Conservation (phyloP, 345 rosid species). For the Ailanthus altissimus region DNA sequence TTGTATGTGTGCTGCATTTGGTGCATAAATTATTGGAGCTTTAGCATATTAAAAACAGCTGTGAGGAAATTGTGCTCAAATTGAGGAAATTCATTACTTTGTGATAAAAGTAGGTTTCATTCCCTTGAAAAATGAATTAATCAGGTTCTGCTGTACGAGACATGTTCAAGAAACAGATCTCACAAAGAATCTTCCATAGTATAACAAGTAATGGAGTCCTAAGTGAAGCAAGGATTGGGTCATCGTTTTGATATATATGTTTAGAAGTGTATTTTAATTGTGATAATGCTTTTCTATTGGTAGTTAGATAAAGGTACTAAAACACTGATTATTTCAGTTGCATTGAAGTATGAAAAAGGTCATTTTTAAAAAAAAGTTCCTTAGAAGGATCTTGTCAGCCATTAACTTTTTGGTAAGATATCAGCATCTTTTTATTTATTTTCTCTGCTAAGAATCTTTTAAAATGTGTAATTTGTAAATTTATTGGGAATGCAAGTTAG, state of each 20-base stretch:
- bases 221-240: no score
- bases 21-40: not conserved
- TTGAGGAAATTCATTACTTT: not conserved
- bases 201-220: no score
- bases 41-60: not conserved
- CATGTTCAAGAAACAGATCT: no score
- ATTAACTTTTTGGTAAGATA: no score
- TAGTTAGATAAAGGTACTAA: not conserved
- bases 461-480: not conserved
- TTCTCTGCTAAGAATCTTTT: not conserved
- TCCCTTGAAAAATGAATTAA: no score
- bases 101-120: no score
- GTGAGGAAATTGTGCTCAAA: not conserved
- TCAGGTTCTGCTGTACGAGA: no score
- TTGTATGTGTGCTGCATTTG: not conserved
- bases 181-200: no score
- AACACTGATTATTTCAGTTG: not conserved
- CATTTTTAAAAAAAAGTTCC: no score
- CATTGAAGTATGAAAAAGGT: not conserved
- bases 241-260: not conserved
- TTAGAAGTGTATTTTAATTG: not conserved
- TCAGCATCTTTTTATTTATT: no score
- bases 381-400: no score
- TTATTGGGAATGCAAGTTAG: not conserved
- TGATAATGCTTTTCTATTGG: not conserved